A percentile compares a stretch with the other conserved stretches of the same genome.
Evolutionary conservation across 371 early-diverging fungal species (phyloP).

Genomic region (Mortierella sp.): DNA sequence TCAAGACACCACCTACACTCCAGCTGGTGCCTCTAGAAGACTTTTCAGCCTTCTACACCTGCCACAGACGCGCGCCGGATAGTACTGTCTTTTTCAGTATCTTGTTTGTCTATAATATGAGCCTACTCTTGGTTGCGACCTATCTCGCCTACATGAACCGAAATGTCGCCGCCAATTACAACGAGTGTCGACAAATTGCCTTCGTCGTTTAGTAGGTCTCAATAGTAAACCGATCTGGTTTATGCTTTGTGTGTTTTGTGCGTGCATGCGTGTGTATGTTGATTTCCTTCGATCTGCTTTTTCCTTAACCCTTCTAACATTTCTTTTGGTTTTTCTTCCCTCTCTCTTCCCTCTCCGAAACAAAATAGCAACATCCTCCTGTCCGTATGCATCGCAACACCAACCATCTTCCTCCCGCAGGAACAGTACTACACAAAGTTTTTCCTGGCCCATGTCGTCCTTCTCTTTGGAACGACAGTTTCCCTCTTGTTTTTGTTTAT

Average conservation of each 20-base stretch:
- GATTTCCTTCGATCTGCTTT: not conserved
- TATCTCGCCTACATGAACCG: conserved; percentile 68
- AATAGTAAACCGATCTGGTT: no score
- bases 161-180: conserved; percentile 65
- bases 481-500: conserved; percentile 65
- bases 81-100: conserved; percentile 51
- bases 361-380: conserved; percentile 64
- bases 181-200: conserved; percentile 69
- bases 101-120: conserved; percentile 54
- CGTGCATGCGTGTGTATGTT: not conserved
- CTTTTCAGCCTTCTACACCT: conserved; percentile 61
- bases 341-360: no score
- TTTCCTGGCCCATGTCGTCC: conserved; percentile 60
- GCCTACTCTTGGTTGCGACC: conserved; percentile 62
- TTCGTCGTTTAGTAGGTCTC: conserved; percentile 68
- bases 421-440: conserved; percentile 67
- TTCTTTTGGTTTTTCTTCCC: not conserved
- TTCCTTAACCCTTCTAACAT: not conserved
- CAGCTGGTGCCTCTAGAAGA: conserved; percentile 54
- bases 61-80: conserved; percentile 45
- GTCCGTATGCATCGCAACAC: conserved; percentile 65
- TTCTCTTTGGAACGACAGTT: conserved; percentile 68
- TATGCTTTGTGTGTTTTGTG: not conserved
- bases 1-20: conserved; percentile 55
- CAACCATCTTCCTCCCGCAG: conserved; percentile 59